Base-by-base conservation (phyloP, 306 rosid species). In the Lathyrus aphaca region DNA sequence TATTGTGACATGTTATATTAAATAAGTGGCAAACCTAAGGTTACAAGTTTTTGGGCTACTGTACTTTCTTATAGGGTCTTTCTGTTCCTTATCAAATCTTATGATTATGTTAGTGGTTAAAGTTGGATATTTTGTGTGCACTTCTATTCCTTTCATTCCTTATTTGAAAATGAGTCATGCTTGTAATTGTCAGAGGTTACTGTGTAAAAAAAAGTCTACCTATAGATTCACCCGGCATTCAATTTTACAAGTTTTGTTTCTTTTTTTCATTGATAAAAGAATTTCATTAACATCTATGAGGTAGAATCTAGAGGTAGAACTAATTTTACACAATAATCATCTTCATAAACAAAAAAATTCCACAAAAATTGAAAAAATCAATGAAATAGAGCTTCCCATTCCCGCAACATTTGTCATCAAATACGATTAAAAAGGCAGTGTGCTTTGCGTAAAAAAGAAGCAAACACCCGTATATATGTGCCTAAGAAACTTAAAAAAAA, bases 31-130 rank as follows among this genome's bases (percentile, higher is more conserved):
- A 65, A 65, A 72, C 53, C 29, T 65, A 2, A 25, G 27, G 65
- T 66, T 71, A 56, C 43, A 53, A 19, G 50, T 64, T 15, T 56
- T 48, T 8, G 67, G 46, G 67, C 48, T 25, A 59, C 37, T 72
- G 32, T 42, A 38, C 15, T 40, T 66, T 35, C 19, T 29, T 42
- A 4, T 50, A 40, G 29, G 37, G 30, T 50, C 59, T 29, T 37
- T 49, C 57, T 37, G 29, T 63, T 30, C 64, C 39, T 8, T 67
- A 69, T 18, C 65, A 32, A 23, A 40, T 56, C n/a, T 5, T 49
- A 21, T 82, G 58, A 49, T 57, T 55, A 30, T 70, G 44, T 60
- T 64, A 64, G 48, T 81, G 45, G 38, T 74, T 54, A 62, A 78
- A 62, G 10, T 66, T 51, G 58, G 11, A 25, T 29, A 45, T 68